phyloP scores from a whole-genome alignment of 169 alveolate genomes.

The Cryptosporidium andersoni region DNA sequence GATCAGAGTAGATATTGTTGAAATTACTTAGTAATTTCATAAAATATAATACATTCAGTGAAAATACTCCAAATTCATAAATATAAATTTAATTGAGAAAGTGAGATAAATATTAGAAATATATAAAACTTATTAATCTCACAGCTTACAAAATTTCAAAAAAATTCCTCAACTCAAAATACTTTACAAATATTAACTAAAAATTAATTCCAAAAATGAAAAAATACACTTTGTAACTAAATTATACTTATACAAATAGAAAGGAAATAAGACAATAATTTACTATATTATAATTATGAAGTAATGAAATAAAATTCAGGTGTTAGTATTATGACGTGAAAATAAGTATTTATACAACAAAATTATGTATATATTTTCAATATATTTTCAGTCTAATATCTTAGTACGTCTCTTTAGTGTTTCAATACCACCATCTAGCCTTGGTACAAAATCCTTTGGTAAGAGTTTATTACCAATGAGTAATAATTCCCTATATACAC shows the following conservation, averaged over 20 bases:
- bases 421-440: conserved; percentile 53
- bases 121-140: too few species aligned
- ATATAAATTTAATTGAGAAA: too few species aligned
- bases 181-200: too few species aligned
- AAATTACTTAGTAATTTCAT: not conserved
- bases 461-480: conserved; percentile 42
- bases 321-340: too few species aligned
- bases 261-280: not conserved
- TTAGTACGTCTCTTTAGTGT: conserved; percentile 50
- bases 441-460: conserved; percentile 62
- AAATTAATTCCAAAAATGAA: too few species aligned
- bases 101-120: too few species aligned
- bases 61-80: too few species aligned
- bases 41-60: not conserved
- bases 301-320: not conserved
- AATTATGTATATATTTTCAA: not conserved
- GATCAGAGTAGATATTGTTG: conserved; percentile 38
- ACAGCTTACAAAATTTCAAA: too few species aligned
- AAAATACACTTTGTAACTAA: not conserved
- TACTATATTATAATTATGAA: not conserved
- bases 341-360: not conserved
- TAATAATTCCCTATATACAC: conserved; percentile 42
- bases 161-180: too few species aligned
- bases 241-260: not conserved
- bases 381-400: conserved; percentile 25